Evolutionary conservation across 179 eudicot genomes (phyloP), one percentile per base, ranked within the genome.

Genomic region (Corrigiola litoralis): DNA sequence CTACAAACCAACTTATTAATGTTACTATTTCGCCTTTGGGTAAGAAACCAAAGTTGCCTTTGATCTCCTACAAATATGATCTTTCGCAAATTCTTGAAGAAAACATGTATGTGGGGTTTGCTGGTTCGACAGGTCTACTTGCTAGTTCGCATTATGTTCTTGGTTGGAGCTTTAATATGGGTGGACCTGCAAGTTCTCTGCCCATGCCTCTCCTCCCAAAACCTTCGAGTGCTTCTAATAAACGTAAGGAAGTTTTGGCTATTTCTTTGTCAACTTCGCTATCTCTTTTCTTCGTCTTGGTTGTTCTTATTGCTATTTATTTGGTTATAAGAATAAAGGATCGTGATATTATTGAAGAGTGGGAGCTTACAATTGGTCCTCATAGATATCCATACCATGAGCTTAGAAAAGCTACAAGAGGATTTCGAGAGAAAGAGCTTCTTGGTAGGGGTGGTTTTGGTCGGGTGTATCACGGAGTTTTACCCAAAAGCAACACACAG

Each of bases 391-490:
- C 77, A 4, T 83, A 85, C 69, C 46, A 66, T 1, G 87, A 85
- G 17, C 80, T 85, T 1, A 82, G 69, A 68, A 29, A 66, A 41
- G 91, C 88, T 12, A 83, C 88, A 2, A 77, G 41, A 47, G 78
- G 84, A 2, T 86, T 86, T 56, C 59, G 58, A 21, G 88, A 84
- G 2, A 72, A 59, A 4, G 81, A 84, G 49, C 60, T 84, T 4
- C 79, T 86, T 6, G 92, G 92, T 0, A 14, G 29, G 13, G 94
- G 94, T 12, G 95, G 95, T 12, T 88, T 88, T 73, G 91, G 95
- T 1, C 49, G 76, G 21, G 95, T 88, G 4, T 88, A 79, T 37
- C 72, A 61, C 31, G 83, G 83, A 2, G 41, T 37, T 2, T 21
- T 79, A 10, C 72, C 49, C 0, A 65, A 64, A 17, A n/a, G 41